phyloP scores from a whole-genome alignment of 1,284 basidiomycete species.

The Trichosporon faecale region DNA sequence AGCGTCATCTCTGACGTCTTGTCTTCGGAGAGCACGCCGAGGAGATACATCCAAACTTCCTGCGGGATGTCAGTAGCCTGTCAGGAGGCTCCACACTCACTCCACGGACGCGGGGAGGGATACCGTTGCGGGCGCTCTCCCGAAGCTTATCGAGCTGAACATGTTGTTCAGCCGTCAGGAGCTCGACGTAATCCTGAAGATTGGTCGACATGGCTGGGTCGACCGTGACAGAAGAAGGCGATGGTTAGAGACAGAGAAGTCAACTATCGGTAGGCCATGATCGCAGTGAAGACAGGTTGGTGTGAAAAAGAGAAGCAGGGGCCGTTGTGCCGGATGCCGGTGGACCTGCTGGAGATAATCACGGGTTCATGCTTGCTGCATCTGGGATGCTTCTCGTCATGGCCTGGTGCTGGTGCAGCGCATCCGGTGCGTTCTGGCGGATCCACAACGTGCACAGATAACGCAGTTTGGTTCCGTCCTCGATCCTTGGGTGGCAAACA shows the following conservation, averaged over 20 bases:
- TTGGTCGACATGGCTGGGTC: slow-evolving; percentile 37
- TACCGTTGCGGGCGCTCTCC: slow-evolving; percentile 48
- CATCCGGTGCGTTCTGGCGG: not conserved
- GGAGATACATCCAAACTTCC: slow-evolving; percentile 53
- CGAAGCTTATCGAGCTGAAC: slow-evolving; percentile 46
- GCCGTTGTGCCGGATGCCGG: not conserved
- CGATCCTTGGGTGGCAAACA: not conserved
- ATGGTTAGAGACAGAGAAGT: not conserved
- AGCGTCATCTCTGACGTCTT: slow-evolving; percentile 49
- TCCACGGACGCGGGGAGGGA: slow-evolving; percentile 44
- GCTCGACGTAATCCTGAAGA: slow-evolving; percentile 40
- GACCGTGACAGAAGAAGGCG: not conserved
- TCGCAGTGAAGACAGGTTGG: not conserved
- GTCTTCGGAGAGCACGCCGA: slow-evolving; percentile 43
- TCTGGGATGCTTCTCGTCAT: too few species aligned
- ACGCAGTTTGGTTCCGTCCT: not conserved
- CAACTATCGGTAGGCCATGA: not conserved
- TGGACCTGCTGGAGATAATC: not conserved
- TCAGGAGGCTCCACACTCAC: slow-evolving; percentile 29
- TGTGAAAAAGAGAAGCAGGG: not conserved
- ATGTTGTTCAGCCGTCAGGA: slow-evolving; percentile 50
- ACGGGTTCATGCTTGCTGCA: too few species aligned
- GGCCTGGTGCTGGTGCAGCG: too few species aligned
- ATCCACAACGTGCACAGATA: not conserved
- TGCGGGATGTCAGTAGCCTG: slow-evolving; percentile 12